Evolutionary conservation across 345 rosid genomes (phyloP).

Genomic region (Corymbia maculata): DNA sequence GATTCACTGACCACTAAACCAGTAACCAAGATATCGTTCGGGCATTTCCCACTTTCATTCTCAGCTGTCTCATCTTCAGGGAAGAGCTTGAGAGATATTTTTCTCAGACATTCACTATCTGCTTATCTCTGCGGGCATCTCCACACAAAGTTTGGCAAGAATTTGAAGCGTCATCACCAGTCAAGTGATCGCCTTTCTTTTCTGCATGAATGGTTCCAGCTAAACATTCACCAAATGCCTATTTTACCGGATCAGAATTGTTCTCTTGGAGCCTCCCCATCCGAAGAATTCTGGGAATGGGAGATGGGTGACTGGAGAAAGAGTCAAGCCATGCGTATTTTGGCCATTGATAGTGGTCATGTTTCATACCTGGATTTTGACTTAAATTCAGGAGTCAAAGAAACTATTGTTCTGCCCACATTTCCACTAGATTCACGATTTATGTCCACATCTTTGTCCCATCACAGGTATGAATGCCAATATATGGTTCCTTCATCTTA

Average conservation of each 20-base stretch:
- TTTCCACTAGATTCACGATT: constrained; percentile 92
- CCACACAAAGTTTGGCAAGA: constrained; percentile 75
- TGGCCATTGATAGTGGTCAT: constrained; percentile 85
- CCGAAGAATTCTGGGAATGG: constrained; percentile 94
- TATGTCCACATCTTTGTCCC: constrained; percentile 62
- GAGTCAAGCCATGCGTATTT: constrained; percentile 67
- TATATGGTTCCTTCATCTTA: constrained; percentile 63
- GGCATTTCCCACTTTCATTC: constrained; percentile 92
- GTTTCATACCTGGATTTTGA: constrained; percentile 72
- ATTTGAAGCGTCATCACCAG: constrained; percentile 73
- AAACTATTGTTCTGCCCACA: constrained; percentile 67
- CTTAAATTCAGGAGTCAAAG: constrained; percentile 45
- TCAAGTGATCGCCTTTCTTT: constrained; percentile 20
- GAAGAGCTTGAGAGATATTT: constrained; percentile 64
- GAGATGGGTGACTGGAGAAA: constrained; percentile 99
- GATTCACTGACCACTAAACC: constrained; percentile 43
- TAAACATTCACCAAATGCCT: constrained; percentile 46
- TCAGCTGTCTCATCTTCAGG: constrained; percentile 48
- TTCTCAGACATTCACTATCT: constrained; percentile 78
- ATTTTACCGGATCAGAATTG: constrained; percentile 35
- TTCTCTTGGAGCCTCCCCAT: constrained; percentile 40
- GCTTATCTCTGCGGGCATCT: constrained; percentile 92
- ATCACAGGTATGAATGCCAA: constrained; percentile 50
- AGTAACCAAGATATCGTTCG: constrained; percentile 72
- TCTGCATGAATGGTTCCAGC: constrained; percentile 51